Conservation (phyloP, 352 stramenopile genomes). For the Phytophthora lateralis region DNA sequence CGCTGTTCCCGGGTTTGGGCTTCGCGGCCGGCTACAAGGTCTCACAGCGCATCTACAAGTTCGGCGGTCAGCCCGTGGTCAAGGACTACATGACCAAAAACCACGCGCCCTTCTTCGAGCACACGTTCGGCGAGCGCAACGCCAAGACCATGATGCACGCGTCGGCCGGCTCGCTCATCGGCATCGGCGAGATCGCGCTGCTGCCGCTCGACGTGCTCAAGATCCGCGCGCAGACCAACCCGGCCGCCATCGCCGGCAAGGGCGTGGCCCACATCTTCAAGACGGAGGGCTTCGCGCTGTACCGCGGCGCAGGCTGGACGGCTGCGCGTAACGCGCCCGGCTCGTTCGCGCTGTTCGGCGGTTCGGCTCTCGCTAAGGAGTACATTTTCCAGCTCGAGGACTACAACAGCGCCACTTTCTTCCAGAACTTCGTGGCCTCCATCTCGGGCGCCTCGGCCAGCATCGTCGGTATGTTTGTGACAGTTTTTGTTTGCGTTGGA, state of each 20-base stretch:
- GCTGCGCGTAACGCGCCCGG: conserved; percentile 94
- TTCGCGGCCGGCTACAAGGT: conserved; percentile 97
- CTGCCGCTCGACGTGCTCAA: conserved; percentile 97
- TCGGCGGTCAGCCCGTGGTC: conserved; percentile 94
- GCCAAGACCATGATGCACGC: conserved; percentile 95
- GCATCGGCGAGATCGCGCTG: conserved; percentile 94
- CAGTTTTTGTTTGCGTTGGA: neutral
- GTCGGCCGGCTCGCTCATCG: conserved; percentile 92
- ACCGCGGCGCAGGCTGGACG: conserved; percentile 92
- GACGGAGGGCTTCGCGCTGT: conserved; percentile 91
- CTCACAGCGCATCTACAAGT: conserved; percentile 97
- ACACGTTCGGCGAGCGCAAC: conserved; percentile 91
- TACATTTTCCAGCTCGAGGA: conserved; percentile 92
- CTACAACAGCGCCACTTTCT: conserved; percentile 90
- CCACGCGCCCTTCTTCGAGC: conserved; percentile 88
- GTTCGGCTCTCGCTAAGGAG: conserved; percentile 88
- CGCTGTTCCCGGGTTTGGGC: conserved; percentile 91
- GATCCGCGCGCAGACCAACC: conserved; percentile 96
- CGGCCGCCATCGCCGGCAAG: conserved; percentile 90
- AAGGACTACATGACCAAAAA: conserved; percentile 93
- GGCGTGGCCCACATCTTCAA: conserved; percentile 93
- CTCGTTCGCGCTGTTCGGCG: conserved; percentile 95
- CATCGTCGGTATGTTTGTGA: conserved; percentile 73
- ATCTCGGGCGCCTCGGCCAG: conserved; percentile 80
- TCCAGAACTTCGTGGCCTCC: conserved; percentile 92